Evolutionary conservation across 192 early-diverging fungal genomes (phyloP), one percentile per base, ranked within the genome.

Genomic region (Dissophora ornata): DNA sequence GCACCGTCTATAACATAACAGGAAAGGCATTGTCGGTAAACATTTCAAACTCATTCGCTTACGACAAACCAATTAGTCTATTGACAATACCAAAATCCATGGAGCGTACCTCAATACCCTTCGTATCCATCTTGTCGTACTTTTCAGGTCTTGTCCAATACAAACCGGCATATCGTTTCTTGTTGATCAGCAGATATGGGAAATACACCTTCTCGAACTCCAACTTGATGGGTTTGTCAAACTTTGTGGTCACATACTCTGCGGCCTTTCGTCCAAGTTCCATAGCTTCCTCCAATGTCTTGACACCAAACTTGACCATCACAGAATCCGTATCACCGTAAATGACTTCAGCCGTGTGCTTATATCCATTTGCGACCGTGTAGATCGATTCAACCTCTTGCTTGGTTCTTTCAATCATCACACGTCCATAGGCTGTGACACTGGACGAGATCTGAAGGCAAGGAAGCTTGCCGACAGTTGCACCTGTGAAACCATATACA

Each of bases 141-240:
- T 93, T 95, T 7, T 94, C 89, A 6, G 95, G 86, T n/a, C 83
- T 87, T 13, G 96, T 97, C 97, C 97, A 98, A 80, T 97, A 99
- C 18, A 99, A 75, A 18, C 96, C 97, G 32, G 96, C 96, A 80
- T 98, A 99, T 34, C 96, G 88, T 84, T 99, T 99, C 82, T 99
- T 99, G 88, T 92, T 98, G 67, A 99, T 98, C 32, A 99, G 81
- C 56, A 99, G 77, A 73, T 98, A 99, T 21, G 96, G 96, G 62
- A 91, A 98, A 55, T 99, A 98, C n/a, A 97, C 95, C 71, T 99
- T 99, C 74, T 99, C 96, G 66, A 99, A 99, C 74, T 99, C 97
- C n/a, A 99, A 83, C 69, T 97, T 97, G 82, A 99, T 99, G 2
- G 96, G 97, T 15, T 83, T 87, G 22, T 94, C 79, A 67, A 99